Conservation (phyloP, 352 stramenopile genomes). For the Phytophthora sansomeana region DNA sequence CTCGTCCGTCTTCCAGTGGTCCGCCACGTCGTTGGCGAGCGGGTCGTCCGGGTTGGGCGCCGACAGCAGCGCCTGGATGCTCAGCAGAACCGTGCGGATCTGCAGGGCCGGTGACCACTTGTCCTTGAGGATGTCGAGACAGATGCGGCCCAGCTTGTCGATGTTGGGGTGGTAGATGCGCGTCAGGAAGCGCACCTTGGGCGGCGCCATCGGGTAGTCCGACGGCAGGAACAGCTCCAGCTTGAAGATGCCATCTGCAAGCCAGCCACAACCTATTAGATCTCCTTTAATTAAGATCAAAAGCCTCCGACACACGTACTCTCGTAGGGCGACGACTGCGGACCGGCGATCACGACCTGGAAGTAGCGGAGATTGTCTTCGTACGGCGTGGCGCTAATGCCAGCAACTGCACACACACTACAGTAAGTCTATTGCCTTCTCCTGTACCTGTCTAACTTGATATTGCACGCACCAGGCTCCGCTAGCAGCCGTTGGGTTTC, state of each 20-base stretch:
- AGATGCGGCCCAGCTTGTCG: conserved; percentile 98
- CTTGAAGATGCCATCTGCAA: conserved; percentile 92
- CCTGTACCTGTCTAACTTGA: background rate
- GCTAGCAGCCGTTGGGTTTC: conserved; percentile 96
- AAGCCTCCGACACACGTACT: conserved; percentile 53
- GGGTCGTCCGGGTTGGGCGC: conserved; percentile 98
- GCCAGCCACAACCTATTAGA: background rate
- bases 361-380: conserved; percentile 99
- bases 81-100: conserved; percentile 98
- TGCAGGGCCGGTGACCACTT: conserved; percentile 99
- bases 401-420: conserved; percentile 72
- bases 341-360: conserved; percentile 97
- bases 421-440: background rate
- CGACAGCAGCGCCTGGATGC: conserved; percentile 96
- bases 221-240: conserved; percentile 97
- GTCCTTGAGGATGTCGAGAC: conserved; percentile 99
- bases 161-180: conserved; percentile 99
- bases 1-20: conserved; percentile 98
- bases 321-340: conserved; percentile 96
- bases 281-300: too few relatives aligned
- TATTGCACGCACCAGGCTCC: conserved; percentile 80
- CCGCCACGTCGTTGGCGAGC: conserved; percentile 97
- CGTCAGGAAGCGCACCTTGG: conserved; percentile 97
- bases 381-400: conserved; percentile 97
- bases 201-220: conserved; percentile 98